Conservation (phyloP, 495 filamentous ascomycete genomes). For the Xylaria intraflava region DNA sequence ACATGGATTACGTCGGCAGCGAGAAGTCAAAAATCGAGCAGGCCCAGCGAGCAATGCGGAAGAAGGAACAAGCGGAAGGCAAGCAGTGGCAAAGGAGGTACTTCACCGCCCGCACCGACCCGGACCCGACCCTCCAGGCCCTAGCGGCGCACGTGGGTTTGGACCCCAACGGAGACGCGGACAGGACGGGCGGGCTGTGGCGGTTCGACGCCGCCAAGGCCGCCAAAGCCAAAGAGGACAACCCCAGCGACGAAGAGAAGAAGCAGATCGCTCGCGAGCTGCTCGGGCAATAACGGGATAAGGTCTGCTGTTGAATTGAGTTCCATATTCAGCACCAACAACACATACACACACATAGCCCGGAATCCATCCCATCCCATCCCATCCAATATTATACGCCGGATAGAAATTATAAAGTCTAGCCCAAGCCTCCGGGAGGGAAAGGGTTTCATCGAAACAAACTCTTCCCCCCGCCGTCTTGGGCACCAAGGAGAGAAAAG, state of each 20-base stretch:
- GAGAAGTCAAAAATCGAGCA: constrained; percentile 92
- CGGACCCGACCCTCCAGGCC: constrained; percentile 50
- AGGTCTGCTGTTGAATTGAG: neutral
- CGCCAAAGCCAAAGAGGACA: constrained; percentile 34
- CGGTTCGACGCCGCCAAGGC: constrained; percentile 67
- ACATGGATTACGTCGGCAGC: constrained; percentile 69
- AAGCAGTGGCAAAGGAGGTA: constrained; percentile 79
- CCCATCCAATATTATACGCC: neutral
- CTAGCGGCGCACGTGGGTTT: constrained; percentile 54
- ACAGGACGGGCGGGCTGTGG: constrained; percentile 87
- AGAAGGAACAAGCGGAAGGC: constrained; percentile 69
- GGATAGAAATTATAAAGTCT: neutral
- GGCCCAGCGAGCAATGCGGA: constrained; percentile 77
- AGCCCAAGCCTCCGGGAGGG: too few species aligned
- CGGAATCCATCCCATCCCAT: neutral
- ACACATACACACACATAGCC: neutral
- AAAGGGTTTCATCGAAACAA: too few species aligned
- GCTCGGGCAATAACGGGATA: constrained; percentile 33
- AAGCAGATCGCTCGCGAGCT: constrained; percentile 32
- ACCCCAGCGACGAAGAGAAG: constrained; percentile 34
- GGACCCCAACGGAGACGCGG: constrained; percentile 53
- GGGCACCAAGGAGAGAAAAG: too few species aligned
- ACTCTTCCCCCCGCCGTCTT: too few species aligned
- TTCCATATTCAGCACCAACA: neutral
- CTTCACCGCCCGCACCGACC: constrained; percentile 55